Evolutionary conservation across 2,329 filamentous ascomycete species (phyloP).

Genomic region (Coleophoma cylindrospora): DNA sequence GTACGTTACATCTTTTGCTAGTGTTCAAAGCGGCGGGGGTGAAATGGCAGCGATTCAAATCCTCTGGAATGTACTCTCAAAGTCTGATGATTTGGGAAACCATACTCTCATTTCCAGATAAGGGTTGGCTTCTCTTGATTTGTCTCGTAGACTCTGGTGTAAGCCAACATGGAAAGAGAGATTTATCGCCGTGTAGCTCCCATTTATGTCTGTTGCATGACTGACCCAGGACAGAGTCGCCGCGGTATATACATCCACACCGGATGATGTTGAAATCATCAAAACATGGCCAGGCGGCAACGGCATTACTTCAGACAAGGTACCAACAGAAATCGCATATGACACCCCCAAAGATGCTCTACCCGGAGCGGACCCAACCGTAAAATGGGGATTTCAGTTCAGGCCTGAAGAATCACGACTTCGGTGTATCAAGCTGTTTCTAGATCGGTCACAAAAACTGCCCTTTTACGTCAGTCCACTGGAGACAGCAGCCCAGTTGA

Average conservation of each 20-base stretch:
- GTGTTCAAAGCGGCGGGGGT: too few species aligned
- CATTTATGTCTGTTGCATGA: too few species aligned
- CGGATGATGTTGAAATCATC: constrained; percentile 78
- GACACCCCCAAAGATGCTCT: constrained; percentile 35
- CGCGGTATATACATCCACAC: constrained; percentile 68
- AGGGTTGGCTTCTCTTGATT: background rate
- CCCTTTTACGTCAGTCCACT: constrained; percentile 76
- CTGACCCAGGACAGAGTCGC: constrained; percentile 40
- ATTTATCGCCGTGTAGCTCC: constrained; percentile 28
- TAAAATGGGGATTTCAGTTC: constrained; percentile 82
- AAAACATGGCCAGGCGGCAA: constrained; percentile 82
- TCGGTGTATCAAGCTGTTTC: constrained; percentile 79
- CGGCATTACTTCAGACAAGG: constrained; percentile 84
- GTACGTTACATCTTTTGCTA: constrained; percentile 36
- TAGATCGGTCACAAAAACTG: constrained; percentile 74
- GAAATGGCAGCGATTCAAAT: too few species aligned
- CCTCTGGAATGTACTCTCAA: too few species aligned
- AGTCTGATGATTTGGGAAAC: too few species aligned
- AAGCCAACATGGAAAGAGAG: background rate
- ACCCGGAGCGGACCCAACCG: constrained; percentile 36
- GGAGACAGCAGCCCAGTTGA: constrained; percentile 73
- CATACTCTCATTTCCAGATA: background rate
- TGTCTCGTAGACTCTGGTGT: background rate
- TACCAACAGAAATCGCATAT: constrained; percentile 70
- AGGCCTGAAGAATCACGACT: constrained; percentile 70